Percentiles rank a stretch among this genome's conserved stretches.
Evolutionary conservation across 106 monocot species (phyloP).

Genomic region (Triglochin maritima): DNA sequence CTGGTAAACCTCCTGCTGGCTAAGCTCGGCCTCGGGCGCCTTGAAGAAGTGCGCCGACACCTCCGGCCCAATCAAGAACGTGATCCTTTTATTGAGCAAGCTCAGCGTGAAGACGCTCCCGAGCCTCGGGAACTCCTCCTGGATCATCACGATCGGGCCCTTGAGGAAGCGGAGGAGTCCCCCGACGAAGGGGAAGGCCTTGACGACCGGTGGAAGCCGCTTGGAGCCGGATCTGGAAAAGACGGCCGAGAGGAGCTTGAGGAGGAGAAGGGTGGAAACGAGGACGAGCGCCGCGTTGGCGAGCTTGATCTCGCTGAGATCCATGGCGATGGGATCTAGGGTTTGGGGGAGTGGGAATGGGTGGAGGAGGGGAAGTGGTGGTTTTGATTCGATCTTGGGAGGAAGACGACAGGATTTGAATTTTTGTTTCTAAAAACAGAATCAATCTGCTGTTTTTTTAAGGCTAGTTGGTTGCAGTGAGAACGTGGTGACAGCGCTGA

Average conservation of each 20-base stretch:
- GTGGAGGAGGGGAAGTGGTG: no score
- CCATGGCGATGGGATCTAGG: background rate
- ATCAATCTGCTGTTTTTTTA: no score
- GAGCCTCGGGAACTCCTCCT: background rate
- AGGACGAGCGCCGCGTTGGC: background rate
- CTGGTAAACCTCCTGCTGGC: slow-evolving; percentile 5
- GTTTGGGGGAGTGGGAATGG: no score
- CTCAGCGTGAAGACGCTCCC: slow-evolving; percentile 3
- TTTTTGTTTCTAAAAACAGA: no score
- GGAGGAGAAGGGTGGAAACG: background rate
- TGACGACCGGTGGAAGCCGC: background rate
- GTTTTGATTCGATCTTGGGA: no score
- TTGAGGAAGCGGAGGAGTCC: background rate
- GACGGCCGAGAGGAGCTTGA: background rate
- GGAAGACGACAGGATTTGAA: no score
- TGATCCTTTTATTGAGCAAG: background rate
- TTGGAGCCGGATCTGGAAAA: background rate
- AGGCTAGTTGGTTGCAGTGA: no score
- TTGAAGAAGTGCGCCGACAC: slow-evolving; percentile 5
- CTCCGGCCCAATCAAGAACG: background rate
- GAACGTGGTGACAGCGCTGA: no score
- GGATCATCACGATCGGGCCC: background rate
- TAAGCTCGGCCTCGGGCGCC: background rate
- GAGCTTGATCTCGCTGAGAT: background rate
- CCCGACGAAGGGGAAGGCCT: background rate